These are phyloP conservation scores for Ganoderma meredithae DNA, from an alignment of 1,284 basidiomycete genomes.

Conservation along the genomic window DNA sequence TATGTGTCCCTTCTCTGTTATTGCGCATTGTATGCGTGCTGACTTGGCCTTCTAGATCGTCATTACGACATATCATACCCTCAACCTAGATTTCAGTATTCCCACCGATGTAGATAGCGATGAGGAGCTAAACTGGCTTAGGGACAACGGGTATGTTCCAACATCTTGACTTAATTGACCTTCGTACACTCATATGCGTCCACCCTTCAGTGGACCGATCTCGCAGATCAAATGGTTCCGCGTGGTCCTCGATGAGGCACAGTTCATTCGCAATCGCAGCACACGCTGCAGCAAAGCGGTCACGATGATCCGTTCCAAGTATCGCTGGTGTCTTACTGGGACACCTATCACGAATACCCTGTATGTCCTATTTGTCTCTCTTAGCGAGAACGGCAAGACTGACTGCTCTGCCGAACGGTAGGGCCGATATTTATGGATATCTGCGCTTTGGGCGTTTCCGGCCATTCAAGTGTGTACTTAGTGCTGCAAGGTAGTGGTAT, in stretches of 20 bases:
- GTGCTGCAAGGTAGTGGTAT: not conserved
- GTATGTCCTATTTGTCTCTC: slow-evolving; percentile 45
- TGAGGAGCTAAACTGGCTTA: slow-evolving; percentile 57
- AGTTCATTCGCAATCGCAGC: slow-evolving; percentile 72
- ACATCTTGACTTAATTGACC: slow-evolving; percentile 11
- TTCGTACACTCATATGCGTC: not conserved
- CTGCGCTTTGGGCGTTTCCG: slow-evolving; percentile 71
- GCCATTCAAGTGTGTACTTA: slow-evolving; percentile 59
- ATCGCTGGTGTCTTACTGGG: slow-evolving; percentile 77
- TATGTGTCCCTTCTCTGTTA: slow-evolving; percentile 39
- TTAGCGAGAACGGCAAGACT: too few species aligned
- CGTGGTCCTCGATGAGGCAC: slow-evolving; percentile 73
- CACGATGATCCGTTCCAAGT: slow-evolving; percentile 63
- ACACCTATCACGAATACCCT: slow-evolving; percentile 76
- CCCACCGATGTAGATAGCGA: slow-evolving; percentile 52
- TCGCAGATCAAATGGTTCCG: slow-evolving; percentile 65
- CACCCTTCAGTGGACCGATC: slow-evolving; percentile 55
- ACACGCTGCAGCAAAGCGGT: slow-evolving; percentile 66
- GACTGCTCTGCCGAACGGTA: slow-evolving; percentile 34
- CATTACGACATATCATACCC: slow-evolving; percentile 74
- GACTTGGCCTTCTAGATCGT: slow-evolving; percentile 53
- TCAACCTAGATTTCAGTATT: slow-evolving; percentile 61
- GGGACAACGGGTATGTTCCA: slow-evolving; percentile 53
- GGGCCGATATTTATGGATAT: slow-evolving; percentile 73
- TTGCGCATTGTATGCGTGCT: slow-evolving; percentile 11